Conservation (phyloP, 305 asterid genomes). For the Rubia occidens region DNA sequence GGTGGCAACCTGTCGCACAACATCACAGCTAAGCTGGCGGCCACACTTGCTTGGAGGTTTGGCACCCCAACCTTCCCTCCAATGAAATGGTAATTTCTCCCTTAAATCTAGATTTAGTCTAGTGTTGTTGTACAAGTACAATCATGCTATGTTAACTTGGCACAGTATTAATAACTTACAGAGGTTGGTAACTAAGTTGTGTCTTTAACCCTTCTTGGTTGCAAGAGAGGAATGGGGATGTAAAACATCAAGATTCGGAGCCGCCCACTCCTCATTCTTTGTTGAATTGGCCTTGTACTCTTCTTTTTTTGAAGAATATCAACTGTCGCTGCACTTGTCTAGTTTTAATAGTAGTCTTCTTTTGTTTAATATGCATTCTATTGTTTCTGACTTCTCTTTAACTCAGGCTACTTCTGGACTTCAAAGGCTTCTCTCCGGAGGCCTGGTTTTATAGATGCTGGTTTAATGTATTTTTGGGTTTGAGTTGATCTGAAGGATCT, state of each 20-base stretch:
- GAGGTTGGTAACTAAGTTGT: constrained; percentile 6
- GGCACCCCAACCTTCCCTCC: constrained; percentile 36
- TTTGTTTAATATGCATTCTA: not conserved
- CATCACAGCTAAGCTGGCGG: constrained; percentile 58
- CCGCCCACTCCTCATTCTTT: constrained; percentile 68
- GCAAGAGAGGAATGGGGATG: constrained; percentile 82
- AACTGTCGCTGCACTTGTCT: not conserved
- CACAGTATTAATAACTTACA: not conserved
- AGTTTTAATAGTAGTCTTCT: not conserved
- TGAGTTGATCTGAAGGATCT: constrained; percentile 5
- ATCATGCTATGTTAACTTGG: not conserved
- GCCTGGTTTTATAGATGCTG: not conserved
- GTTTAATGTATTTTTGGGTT: not conserved
- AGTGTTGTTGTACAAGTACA: no score
- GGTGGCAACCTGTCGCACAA: not conserved
- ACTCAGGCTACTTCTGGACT: constrained; percentile 5
- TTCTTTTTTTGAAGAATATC: not conserved
- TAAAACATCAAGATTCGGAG: constrained; percentile 58
- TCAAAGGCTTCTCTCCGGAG: not conserved
- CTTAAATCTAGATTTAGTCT: not conserved
- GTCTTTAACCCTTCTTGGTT: constrained; percentile 10
- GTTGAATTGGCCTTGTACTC: constrained; percentile 23
- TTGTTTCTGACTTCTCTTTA: not conserved
- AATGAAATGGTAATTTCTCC: constrained; percentile 46
- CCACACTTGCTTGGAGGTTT: constrained; percentile 66